Conservation (phyloP, 306 rosid genomes). For the Cicer yamashitae region DNA sequence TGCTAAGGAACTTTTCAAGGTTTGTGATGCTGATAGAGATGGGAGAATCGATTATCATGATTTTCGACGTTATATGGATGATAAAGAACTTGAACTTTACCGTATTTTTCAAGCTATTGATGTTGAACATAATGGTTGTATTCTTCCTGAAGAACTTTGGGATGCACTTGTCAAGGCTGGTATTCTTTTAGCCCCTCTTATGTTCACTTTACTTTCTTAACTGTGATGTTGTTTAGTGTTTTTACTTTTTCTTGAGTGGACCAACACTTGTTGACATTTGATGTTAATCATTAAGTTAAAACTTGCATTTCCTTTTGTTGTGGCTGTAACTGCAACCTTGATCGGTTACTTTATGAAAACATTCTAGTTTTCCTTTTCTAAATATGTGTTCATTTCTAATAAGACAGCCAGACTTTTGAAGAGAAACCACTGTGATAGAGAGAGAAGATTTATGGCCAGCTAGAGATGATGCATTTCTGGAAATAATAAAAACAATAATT, state of each 20-base stretch:
- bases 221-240: neutral
- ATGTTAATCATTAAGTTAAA: conserved; percentile 8
- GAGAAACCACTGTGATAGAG: too few species aligned
- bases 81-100: conserved; percentile 65
- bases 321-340: conserved; percentile 31
- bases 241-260: conserved; percentile 27
- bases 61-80: conserved; percentile 63
- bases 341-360: too few species aligned
- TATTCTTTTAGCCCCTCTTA: conserved; percentile 37
- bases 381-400: too few species aligned
- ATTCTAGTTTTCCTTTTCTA: too few species aligned
- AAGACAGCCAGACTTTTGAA: too few species aligned
- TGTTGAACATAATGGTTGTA: conserved; percentile 62
- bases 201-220: neutral
- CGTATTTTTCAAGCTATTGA: conserved; percentile 66
- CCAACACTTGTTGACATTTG: conserved; percentile 20
- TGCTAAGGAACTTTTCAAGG: conserved; percentile 65
- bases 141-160: conserved; percentile 66
- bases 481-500: too few species aligned
- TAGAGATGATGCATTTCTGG: too few species aligned
- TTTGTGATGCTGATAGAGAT: conserved; percentile 60
- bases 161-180: conserved; percentile 73
- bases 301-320: conserved; percentile 25
- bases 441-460: too few species aligned
- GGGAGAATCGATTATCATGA: conserved; percentile 60